Evolutionary conservation across 2,329 filamentous ascomycete genomes (phyloP), one percentile per base, ranked within the genome.

Genomic region (Moelleriella libera): DNA sequence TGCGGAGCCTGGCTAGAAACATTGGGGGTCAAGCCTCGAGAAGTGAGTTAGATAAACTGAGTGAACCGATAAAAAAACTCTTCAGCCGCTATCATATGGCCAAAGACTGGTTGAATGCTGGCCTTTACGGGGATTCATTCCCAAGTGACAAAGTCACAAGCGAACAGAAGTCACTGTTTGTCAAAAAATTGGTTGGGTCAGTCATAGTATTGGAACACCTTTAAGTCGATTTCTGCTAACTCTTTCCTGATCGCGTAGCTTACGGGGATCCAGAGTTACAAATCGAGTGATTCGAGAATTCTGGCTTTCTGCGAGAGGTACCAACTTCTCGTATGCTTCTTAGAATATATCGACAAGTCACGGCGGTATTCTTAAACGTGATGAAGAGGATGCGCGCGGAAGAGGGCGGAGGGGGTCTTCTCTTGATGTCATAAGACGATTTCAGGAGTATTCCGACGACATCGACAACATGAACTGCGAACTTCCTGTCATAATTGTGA

Each of bases 211-310:
- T 43, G 10, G 7, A 30, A 9, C 28, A n/a, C 2, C 4, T n/a
- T 30, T 30, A 7, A 30, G 30, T 30, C n/a, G 2, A 8, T 42
- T 21, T 11, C 3, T 42, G n/a, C 40, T 42, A 21, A 42, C 40
- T 31, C 47, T 51, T 30, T 52, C 46, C 5, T 4, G 12, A 21
- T 12, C n/a, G 32, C n/a, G 7, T 42, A 82, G 78, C 57, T 66
- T 86, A 34, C 70, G 84, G 40, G 83, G 84, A 6, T 69, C 75
- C 1, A 71, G 75, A 52, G 66, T 71, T 45, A 86, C 83, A 3
- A 85, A 82, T 52, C 73, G 80, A 47, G 70, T 85, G 1, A 76
- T 86, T 3, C 74, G 77, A 49, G 81, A 85, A 31, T 88, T 88
- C 58, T 88, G 82, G 80, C 64, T 85, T n/a, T 70, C 73, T 2